phyloP scores from a whole-genome alignment of 129 eudicot species.

The Arctium lappa region DNA sequence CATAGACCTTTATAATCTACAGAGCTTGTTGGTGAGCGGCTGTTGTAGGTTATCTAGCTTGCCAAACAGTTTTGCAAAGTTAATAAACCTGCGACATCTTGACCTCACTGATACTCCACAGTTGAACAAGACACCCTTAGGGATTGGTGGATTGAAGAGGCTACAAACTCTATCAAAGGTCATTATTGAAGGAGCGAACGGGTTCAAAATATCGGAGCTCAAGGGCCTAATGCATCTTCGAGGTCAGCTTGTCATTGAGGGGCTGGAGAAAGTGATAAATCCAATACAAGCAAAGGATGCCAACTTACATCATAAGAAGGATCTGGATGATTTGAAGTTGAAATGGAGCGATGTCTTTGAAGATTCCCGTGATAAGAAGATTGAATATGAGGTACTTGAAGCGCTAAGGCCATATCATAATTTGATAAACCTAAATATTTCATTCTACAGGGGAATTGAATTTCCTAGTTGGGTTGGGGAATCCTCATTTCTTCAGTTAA shows the following conservation, averaged over 20 bases:
- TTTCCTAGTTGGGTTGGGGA: slow-evolving; percentile 51
- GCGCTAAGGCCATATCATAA: slow-evolving; percentile 28
- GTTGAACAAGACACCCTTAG: slow-evolving; percentile 28
- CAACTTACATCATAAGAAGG: slow-evolving; percentile 19
- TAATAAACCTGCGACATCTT: slow-evolving; percentile 34
- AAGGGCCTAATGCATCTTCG: slow-evolving; percentile 22
- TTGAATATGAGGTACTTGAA: slow-evolving; percentile 32
- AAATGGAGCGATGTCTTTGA: slow-evolving; percentile 26
- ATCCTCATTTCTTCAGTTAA: slow-evolving; percentile 23
- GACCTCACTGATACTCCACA: slow-evolving; percentile 24
- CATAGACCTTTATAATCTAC: slow-evolving; percentile 24
- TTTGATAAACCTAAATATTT: slow-evolving; percentile 20
- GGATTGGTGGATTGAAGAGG: slow-evolving; percentile 30
- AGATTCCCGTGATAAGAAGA: background rate
- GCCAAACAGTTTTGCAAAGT: slow-evolving; percentile 12
- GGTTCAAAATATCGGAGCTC: slow-evolving; percentile 24
- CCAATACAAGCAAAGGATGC: slow-evolving; percentile 37
- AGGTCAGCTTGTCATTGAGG: slow-evolving; percentile 30
- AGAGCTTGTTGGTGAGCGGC: slow-evolving; percentile 24
- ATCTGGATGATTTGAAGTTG: slow-evolving; percentile 29
- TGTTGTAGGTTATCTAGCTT: slow-evolving; percentile 25
- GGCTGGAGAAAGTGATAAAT: slow-evolving; percentile 30
- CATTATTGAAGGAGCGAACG: background rate
- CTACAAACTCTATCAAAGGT: no score
- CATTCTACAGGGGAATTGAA: slow-evolving; percentile 18